phyloP scores from a whole-genome alignment of 2,329 filamentous ascomycete genomes.

The Sclerotinia spermophila region DNA sequence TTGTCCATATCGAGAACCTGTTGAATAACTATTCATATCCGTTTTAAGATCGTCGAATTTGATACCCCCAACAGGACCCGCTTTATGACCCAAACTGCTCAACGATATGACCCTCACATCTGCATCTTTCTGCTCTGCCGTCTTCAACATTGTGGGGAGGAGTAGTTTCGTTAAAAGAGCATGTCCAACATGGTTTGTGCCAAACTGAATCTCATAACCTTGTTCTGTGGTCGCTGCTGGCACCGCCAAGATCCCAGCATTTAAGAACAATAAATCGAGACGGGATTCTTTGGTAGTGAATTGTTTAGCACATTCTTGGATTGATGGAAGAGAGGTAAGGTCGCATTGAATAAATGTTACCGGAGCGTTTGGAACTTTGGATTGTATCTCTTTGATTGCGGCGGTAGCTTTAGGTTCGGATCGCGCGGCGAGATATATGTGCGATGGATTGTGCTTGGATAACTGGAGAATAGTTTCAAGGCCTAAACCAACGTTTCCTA shows the following conservation, averaged over 20 bases:
- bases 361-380: slow-evolving; percentile 22
- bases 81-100: slow-evolving; percentile 11
- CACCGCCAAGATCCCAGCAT: slow-evolving; percentile 45
- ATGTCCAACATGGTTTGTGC: slow-evolving; percentile 48
- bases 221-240: slow-evolving; percentile 41
- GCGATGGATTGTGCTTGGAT: slow-evolving; percentile 41
- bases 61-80: slow-evolving; percentile 27
- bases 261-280: slow-evolving; percentile 46
- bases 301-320: slow-evolving; percentile 41
- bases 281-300: slow-evolving; percentile 39
- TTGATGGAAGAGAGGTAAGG: slow-evolving; percentile 44
- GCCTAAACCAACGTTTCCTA: slow-evolving; percentile 44
- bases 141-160: slow-evolving; percentile 36
- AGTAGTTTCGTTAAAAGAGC: slow-evolving; percentile 43
- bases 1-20: slow-evolving; percentile 41
- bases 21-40: slow-evolving; percentile 7
- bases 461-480: slow-evolving; percentile 42
- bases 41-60: slow-evolving; percentile 30
- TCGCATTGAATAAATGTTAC: slow-evolving; percentile 35
- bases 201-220: slow-evolving; percentile 49
- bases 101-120: slow-evolving; percentile 23
- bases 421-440: slow-evolving; percentile 41
- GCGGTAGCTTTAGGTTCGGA: slow-evolving; percentile 39
- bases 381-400: slow-evolving; percentile 40
- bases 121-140: slow-evolving; percentile 21